These are phyloP conservation scores for Wakefieldia striispora DNA, from an alignment of 768 basidiomycete genomes.

Conservation along the genomic window DNA sequence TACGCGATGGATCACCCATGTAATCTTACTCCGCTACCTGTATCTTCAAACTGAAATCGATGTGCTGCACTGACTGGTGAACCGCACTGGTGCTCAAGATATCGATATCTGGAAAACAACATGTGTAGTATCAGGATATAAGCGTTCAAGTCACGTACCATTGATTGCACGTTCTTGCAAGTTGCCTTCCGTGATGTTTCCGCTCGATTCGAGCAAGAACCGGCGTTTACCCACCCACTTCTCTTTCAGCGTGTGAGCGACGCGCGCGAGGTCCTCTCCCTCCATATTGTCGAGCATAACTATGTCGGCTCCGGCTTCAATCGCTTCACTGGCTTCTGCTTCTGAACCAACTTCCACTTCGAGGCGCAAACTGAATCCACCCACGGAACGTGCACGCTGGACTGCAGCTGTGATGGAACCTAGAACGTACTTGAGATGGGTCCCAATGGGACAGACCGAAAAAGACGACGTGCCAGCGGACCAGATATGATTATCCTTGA, in stretches of 20 bases:
- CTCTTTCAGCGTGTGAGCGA: constrained; percentile 69
- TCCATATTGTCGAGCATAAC: constrained; percentile 96
- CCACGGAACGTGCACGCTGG: constrained; percentile 78
- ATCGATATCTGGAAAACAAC: constrained; percentile 72
- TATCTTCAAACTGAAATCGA: constrained; percentile 97
- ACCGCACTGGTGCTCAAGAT: constrained; percentile 89
- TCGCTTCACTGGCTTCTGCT: constrained; percentile 94
- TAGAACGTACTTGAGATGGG: constrained; percentile 24
- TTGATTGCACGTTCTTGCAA: constrained; percentile 76
- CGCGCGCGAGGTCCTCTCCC: constrained; percentile 64
- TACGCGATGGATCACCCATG: constrained; percentile 4
- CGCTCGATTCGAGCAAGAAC: constrained; percentile 91
- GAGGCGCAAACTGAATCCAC: constrained; percentile 87
- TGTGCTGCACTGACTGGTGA: constrained; percentile 89
- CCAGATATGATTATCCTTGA: constrained; percentile 99
- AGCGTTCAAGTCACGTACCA: constrained; percentile 45
- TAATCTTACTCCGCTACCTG: constrained; percentile 52
- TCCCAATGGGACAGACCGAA: neutral
- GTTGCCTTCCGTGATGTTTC: constrained; percentile 90
- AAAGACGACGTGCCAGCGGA: constrained; percentile 63
- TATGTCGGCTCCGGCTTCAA: constrained; percentile 91
- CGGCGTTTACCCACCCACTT: constrained; percentile 80
- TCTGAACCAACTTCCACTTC: constrained; percentile 92
- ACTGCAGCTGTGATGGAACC: constrained; percentile 93
- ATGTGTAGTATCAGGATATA: constrained; percentile 1